Evolutionary conservation across 495 filamentous ascomycete genomes (phyloP).

Genomic region (Xylaria curta): DNA sequence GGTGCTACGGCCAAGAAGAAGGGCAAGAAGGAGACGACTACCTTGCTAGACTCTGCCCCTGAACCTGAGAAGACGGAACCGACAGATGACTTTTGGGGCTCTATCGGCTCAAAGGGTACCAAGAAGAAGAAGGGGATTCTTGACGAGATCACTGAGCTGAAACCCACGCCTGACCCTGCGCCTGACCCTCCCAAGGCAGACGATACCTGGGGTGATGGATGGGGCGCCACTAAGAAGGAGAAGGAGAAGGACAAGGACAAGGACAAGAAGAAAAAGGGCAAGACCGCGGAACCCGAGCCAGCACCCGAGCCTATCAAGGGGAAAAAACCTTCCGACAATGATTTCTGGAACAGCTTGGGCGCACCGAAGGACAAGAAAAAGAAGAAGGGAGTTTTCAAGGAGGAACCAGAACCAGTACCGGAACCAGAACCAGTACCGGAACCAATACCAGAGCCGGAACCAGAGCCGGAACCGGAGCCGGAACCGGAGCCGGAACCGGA

Average conservation of each 20-base stretch:
- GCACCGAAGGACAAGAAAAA: slow-evolving; percentile 44
- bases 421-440: neutral
- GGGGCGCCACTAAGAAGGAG: slow-evolving; percentile 36
- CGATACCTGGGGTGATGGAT: slow-evolving; percentile 31
- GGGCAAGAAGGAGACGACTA: slow-evolving; percentile 44
- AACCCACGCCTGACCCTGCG: slow-evolving; percentile 34
- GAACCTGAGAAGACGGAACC: slow-evolving; percentile 21
- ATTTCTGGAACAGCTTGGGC: slow-evolving; percentile 38
- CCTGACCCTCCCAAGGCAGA: slow-evolving; percentile 24
- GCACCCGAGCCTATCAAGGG: slow-evolving; percentile 28
- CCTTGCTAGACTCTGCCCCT: slow-evolving; percentile 21
- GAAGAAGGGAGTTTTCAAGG: slow-evolving; percentile 24
- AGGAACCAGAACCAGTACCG: neutral
- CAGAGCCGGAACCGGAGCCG: no score
- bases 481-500: slow-evolving; percentile 9
- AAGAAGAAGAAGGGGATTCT: slow-evolving; percentile 34
- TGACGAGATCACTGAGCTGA: slow-evolving; percentile 34
- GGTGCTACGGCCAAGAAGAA: slow-evolving; percentile 44
- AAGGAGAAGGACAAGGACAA: slow-evolving; percentile 33
- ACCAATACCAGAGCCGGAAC: neutral
- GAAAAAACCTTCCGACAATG: slow-evolving; percentile 33
- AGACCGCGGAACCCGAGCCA: neutral
- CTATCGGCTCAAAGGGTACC: slow-evolving; percentile 34
- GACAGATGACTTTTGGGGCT: slow-evolving; percentile 30
- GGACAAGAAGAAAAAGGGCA: slow-evolving; percentile 25